These are phyloP conservation scores for Bombardia bombarda DNA, from an alignment of 495 filamentous ascomycete species.

Conservation along the genomic window DNA sequence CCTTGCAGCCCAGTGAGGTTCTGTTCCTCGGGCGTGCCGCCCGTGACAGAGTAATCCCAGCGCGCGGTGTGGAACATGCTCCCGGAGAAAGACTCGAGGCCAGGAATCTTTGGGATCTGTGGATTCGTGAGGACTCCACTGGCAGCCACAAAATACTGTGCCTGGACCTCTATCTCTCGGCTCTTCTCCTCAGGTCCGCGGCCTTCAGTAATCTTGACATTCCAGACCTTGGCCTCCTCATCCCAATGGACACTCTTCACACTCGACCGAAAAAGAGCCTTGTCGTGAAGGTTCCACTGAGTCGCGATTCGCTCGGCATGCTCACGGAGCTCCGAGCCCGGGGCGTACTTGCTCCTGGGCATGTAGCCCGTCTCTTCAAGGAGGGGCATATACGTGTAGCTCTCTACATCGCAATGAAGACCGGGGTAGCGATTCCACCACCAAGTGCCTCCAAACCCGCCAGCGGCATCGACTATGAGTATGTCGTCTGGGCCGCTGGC, in stretches of 20 bases:
- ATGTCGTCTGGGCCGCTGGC: slow-evolving; percentile 32
- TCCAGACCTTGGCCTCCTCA: slow-evolving; percentile 34
- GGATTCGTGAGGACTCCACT: slow-evolving; percentile 36
- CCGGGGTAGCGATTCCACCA: slow-evolving; percentile 51
- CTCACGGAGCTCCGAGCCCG: slow-evolving; percentile 38
- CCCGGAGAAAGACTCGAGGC: slow-evolving; percentile 38
- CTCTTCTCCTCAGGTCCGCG: slow-evolving; percentile 25
- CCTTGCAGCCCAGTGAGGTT: slow-evolving; percentile 35
- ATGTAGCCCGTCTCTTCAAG: slow-evolving; percentile 55
- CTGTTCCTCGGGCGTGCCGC: slow-evolving; percentile 40
- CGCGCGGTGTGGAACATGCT: slow-evolving; percentile 44
- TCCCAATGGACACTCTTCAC: slow-evolving; percentile 34
- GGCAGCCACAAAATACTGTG: slow-evolving; percentile 29
- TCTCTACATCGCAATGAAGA: slow-evolving; percentile 43
- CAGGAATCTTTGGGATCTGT: slow-evolving; percentile 36
- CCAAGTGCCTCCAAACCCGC: slow-evolving; percentile 48
- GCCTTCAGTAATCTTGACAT: slow-evolving; percentile 25
- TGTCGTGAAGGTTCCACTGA: slow-evolving; percentile 37
- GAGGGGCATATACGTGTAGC: slow-evolving; percentile 46
- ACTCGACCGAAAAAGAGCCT: slow-evolving; percentile 39
- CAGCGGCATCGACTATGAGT: slow-evolving; percentile 39
- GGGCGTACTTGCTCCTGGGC: slow-evolving; percentile 37
- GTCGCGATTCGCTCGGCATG: slow-evolving; percentile 33
- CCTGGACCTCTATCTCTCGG: slow-evolving; percentile 20
- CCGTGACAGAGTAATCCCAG: slow-evolving; percentile 47